Evolutionary conservation across 305 asterid genomes (phyloP).

Genomic region (Rubia balearica): DNA sequence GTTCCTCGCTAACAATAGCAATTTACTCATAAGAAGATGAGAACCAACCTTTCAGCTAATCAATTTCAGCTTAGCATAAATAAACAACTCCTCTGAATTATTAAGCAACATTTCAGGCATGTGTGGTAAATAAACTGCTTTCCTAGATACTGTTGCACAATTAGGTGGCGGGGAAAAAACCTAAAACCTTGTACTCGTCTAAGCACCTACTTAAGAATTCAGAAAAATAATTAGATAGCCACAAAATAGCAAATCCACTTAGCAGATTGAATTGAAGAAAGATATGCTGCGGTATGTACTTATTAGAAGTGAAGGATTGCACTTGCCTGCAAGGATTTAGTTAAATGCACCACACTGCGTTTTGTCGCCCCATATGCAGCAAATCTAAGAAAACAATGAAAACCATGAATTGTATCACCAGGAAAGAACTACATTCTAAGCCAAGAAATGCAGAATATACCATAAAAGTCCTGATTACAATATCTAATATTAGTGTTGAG

Average conservation of each 20-base stretch:
- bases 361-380: slow-evolving; percentile 99
- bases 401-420: slow-evolving; percentile 6
- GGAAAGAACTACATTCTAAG: neutral
- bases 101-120: neutral
- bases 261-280: no score
- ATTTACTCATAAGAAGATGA: neutral
- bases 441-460: neutral
- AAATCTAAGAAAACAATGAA: slow-evolving; percentile 48
- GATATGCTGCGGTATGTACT: neutral
- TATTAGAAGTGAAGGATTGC: slow-evolving; percentile 7
- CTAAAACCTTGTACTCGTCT: neutral
- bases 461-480: neutral
- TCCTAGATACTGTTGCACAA: neutral
- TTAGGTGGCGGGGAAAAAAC: neutral
- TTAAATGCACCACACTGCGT: slow-evolving; percentile 96
- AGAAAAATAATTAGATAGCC: neutral
- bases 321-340: slow-evolving; percentile 87
- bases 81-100: neutral
- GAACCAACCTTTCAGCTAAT: neutral
- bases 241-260: neutral
- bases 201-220: neutral
- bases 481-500: no score
- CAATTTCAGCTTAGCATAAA: neutral
- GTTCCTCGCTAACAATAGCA: neutral
- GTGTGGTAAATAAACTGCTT: neutral